Evolutionary conservation across 805 yeast genomes (phyloP), one percentile per base, ranked within the genome.

Genomic region (Wickerhamiella lipophila): DNA sequence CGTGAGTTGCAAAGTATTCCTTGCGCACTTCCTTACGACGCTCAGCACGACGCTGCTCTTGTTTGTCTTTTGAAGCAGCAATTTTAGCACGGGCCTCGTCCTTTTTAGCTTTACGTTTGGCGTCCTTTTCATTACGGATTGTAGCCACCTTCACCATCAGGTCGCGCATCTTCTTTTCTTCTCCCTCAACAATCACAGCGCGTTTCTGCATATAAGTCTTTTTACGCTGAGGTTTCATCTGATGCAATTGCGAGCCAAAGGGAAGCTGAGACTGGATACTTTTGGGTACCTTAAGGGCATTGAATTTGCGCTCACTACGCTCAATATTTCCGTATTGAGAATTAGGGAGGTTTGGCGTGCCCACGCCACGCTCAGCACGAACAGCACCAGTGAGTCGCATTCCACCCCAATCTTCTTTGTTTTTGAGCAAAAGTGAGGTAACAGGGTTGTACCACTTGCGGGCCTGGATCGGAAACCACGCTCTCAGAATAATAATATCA

Each of bases 401-500:
- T 54, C 99, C 99, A 60, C 76, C 76, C 99, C 99, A 92, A 59
- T 84, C 84, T 27, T 73, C 70, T 67, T 92, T 92, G 56, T 86
- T 77, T 30, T 69, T 62, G 51, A 88, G 66, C 58, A 94, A 71
- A 61, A 89, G 70, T 1, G 98, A 92, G 0, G 96, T 83, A 18
- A 92, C 97, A 1, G 97, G 97, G 62, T 92, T 94, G 67, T 89
- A 94, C 67, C 86, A 92, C 64, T 79, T 79, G 65, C 89, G 82
- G 13, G 92, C 83, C 55, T 76, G 79, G 34, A 92, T 94, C 1
- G 97, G 97, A 63, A 87, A 88, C 98, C 98, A 92, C 3, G 97
- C 88, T 63, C 95, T 80, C 63, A 92, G 69, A 58, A 89, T 80
- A 13, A 92, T 76, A 49, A 85, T 82, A 65, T 92, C 98, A 40